phyloP scores from a whole-genome alignment of 2,329 filamentous ascomycete species.

The Thyridium curvatum region DNA sequence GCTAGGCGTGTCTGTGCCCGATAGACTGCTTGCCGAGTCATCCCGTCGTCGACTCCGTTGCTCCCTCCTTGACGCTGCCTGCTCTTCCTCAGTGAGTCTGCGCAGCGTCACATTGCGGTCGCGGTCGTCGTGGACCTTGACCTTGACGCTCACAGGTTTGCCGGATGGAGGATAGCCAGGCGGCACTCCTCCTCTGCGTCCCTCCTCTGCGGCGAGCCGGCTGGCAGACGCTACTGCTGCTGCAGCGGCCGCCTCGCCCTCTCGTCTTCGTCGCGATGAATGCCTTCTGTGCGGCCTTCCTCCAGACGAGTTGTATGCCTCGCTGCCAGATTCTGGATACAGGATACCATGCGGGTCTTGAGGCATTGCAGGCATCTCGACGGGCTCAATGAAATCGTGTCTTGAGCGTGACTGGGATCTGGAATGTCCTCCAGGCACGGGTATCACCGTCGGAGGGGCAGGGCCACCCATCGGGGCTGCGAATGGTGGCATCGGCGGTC shows the following conservation, averaged over 20 bases:
- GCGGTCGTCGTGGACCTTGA: constrained; percentile 54
- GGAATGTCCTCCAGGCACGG: constrained; percentile 2
- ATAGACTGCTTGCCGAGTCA: constrained; percentile 50
- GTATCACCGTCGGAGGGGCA: constrained; percentile 7
- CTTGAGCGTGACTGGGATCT: constrained; percentile 33
- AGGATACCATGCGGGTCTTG: constrained; percentile 42
- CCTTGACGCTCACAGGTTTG: constrained; percentile 49
- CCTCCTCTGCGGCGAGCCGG: constrained; percentile 39
- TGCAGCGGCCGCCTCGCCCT: constrained; percentile 38
- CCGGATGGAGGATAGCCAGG: constrained; percentile 32
- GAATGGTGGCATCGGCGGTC: constrained; percentile 31
- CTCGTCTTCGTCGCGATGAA: constrained; percentile 40
- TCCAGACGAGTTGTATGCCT: constrained; percentile 33
- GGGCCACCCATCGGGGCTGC: constrained; percentile 12
- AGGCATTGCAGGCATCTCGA: constrained; percentile 49
- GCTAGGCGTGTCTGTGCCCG: constrained; percentile 46
- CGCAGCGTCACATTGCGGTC: constrained; percentile 56
- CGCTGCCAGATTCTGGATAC: constrained; percentile 33
- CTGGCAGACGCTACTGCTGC: constrained; percentile 41
- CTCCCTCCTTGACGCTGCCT: constrained; percentile 32
- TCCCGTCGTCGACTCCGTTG: constrained; percentile 29
- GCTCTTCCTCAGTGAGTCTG: constrained; percentile 55
- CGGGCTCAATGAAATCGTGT: constrained; percentile 24
- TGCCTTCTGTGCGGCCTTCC: constrained; percentile 32
- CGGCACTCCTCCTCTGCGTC: constrained; percentile 25